Base-by-base conservation (phyloP, 2,329 filamentous ascomycete species). In the Cladosporium oxysporum region DNA sequence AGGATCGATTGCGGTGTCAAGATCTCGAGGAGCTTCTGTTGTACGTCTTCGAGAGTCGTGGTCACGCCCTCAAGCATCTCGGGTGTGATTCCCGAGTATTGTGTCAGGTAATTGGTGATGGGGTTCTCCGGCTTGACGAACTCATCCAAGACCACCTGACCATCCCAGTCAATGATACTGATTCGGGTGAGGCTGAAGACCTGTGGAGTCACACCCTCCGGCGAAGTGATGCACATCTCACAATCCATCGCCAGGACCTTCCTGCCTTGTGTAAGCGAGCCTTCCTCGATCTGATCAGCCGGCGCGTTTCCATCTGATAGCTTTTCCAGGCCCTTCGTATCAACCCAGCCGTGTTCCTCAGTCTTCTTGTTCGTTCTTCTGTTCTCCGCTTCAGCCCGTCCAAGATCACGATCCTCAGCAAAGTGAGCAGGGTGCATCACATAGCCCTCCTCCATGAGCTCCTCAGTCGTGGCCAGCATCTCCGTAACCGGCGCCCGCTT, bases 101-200 rank as follows among this genome's bases (percentile, higher is more conserved):
- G 89, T 1, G 95, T 99, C 49, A 99, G 84, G 76, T 99, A 98
- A 81, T 99, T 91, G 65, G 87, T 90, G 73, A 99, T 93, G n/a
- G 91, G 90, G 70, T 91, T 89, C 53, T 89, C 85, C 0, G 95
- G 95, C 80, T 95, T 96, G 73, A 99, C 95, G 14, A 98, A 86
- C 79, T 96, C 91, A 76, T 99, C 95, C 61, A 98, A 80, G 18
- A 97, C 83, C 11, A 91, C 85, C 37, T 88, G 86, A 58, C 93
- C 93, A 71, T 93, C 87, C 94, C 95, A 99, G 67, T 88, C 83
- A 8, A 99, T 82, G 47, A 98, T 78, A 76, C 93, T 97, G 76
- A 98, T 90, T 65, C 95, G 88, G 1, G 95, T 96, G 52, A 99
- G 87, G 41, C 93, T 92, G 69, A 90, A 92, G 70, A 91, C 87